phyloP scores from a whole-genome alignment of 225 moss, liverwort and hornwort genomes.

The Pseudisothecium myosuroides region DNA sequence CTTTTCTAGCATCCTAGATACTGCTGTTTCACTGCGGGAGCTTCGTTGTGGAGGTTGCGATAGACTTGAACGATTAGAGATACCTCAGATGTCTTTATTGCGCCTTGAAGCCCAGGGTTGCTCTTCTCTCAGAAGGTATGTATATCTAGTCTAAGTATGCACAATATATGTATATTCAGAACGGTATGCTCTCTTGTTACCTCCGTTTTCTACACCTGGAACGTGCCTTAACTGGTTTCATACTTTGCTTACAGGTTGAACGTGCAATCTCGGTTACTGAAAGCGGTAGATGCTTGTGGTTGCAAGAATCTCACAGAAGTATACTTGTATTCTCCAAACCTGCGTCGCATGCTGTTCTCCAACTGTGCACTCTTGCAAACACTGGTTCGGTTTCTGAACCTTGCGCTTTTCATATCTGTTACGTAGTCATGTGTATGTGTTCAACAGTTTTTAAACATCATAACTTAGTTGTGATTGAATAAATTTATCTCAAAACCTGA shows the following conservation, averaged over 20 bases:
- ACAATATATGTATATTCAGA: not conserved
- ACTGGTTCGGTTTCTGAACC: constrained; percentile 33
- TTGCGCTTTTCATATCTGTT: not conserved
- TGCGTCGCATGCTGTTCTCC: constrained; percentile 86
- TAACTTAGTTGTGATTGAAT: not conserved
- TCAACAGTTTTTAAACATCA: not conserved
- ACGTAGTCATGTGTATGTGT: not conserved
- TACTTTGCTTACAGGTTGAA: constrained; percentile 36
- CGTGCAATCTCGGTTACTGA: constrained; percentile 61
- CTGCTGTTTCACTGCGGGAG: constrained; percentile 41
- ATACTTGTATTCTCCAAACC: constrained; percentile 67
- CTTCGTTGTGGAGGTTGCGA: constrained; percentile 94
- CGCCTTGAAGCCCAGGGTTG: constrained; percentile 72
- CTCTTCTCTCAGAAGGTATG: constrained; percentile 69
- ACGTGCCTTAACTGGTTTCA: not conserved
- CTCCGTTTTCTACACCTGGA: not conserved
- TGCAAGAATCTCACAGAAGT: constrained; percentile 78
- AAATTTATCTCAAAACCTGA: not conserved
- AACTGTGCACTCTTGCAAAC: constrained; percentile 89
- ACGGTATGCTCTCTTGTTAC: not conserved
- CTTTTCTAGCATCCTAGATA: constrained; percentile 48
- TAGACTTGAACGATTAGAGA: constrained; percentile 67
- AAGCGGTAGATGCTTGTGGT: constrained; percentile 74
- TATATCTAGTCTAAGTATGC: not conserved
- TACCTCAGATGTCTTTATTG: constrained; percentile 46